A percentile compares a stretch with the other conserved stretches of the same genome.
These are phyloP conservation scores for Lactarius pseudohatsudake DNA, from an alignment of 768 basidiomycete genomes.

Conservation along the genomic window DNA sequence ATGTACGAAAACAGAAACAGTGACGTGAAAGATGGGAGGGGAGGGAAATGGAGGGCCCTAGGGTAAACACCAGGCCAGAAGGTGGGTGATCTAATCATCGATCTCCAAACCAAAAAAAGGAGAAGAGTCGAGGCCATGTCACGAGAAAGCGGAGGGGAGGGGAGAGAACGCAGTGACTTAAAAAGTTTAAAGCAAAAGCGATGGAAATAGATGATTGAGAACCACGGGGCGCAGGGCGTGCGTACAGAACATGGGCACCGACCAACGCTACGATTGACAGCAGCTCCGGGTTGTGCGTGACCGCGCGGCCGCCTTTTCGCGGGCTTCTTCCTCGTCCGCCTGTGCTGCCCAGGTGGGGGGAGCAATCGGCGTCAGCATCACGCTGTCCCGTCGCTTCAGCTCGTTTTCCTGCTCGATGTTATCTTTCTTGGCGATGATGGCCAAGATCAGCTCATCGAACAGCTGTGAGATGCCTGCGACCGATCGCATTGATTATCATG, in stretches of 20 bases:
- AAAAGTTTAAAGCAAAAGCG: background rate
- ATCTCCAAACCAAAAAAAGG: conserved; percentile 1
- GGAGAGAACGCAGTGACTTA: background rate
- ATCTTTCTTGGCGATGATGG: conserved; percentile 78
- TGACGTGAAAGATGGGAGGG: background rate
- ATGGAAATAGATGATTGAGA: background rate
- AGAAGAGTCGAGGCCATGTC: conserved; percentile 9
- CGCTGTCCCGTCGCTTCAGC: conserved; percentile 77
- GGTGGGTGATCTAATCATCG: conserved; percentile 8
- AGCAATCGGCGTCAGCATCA: conserved; percentile 62
- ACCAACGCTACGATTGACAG: conserved; percentile 49
- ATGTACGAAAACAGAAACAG: conserved; percentile 5
- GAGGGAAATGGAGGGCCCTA: conserved; percentile 5
- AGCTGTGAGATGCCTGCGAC: conserved; percentile 71
- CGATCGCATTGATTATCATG: background rate
- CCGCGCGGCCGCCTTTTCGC: conserved; percentile 46
- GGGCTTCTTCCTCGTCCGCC: conserved; percentile 77
- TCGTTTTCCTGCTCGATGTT: conserved; percentile 80
- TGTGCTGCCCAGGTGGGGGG: conserved; percentile 77
- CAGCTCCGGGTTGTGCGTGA: conserved; percentile 62
- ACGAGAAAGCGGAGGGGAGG: conserved; percentile 4
- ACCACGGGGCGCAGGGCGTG: conserved; percentile 3
- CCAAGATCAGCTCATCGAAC: conserved; percentile 75
- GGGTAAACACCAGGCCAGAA: conserved; percentile 1
- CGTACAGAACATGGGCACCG: conserved; percentile 9